These are phyloP conservation scores for Geotrichum klebahnii DNA, from an alignment of 1,139 yeast genomes.

Conservation along the genomic window DNA sequence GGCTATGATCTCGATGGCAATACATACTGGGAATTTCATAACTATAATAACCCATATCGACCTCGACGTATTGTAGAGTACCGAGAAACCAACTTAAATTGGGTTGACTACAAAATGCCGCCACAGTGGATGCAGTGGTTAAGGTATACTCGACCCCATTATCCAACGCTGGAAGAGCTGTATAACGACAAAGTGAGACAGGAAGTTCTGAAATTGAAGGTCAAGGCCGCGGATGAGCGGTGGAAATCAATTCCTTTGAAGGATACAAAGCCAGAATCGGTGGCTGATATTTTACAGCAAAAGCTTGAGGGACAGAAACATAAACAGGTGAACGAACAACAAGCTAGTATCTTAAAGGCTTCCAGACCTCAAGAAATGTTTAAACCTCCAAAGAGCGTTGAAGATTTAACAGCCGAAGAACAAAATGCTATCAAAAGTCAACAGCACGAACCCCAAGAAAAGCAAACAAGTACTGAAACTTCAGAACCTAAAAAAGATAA, in stretches of 20 bases:
- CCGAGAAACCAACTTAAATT: slow-evolving; percentile 33
- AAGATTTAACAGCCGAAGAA: background rate
- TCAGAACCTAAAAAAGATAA: slow-evolving; percentile 1
- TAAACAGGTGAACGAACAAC: background rate
- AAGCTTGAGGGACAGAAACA: background rate
- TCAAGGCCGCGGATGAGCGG: slow-evolving; percentile 56
- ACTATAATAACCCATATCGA: slow-evolving; percentile 37
- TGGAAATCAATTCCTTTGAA: slow-evolving; percentile 47
- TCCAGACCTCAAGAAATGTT: background rate
- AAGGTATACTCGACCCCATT: slow-evolving; percentile 53
- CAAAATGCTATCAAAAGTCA: background rate
- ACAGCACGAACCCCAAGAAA: background rate
- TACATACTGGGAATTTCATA: slow-evolving; percentile 78
- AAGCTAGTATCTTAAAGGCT: background rate
- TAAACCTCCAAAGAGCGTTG: slow-evolving; percentile 7
- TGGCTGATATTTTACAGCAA: slow-evolving; percentile 4
- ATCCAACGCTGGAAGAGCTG: slow-evolving; percentile 64
- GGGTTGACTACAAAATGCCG: slow-evolving; percentile 45
- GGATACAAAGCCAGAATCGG: slow-evolving; percentile 7
- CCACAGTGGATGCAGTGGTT: slow-evolving; percentile 85
- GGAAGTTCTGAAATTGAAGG: slow-evolving; percentile 51
- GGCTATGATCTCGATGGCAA: slow-evolving; percentile 78
- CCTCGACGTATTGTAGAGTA: slow-evolving; percentile 45
- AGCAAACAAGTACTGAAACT: background rate
- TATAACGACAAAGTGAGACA: slow-evolving; percentile 56